Base-by-base conservation (phyloP, 2,329 filamentous ascomycete species). In the Beauveria caledonica region DNA sequence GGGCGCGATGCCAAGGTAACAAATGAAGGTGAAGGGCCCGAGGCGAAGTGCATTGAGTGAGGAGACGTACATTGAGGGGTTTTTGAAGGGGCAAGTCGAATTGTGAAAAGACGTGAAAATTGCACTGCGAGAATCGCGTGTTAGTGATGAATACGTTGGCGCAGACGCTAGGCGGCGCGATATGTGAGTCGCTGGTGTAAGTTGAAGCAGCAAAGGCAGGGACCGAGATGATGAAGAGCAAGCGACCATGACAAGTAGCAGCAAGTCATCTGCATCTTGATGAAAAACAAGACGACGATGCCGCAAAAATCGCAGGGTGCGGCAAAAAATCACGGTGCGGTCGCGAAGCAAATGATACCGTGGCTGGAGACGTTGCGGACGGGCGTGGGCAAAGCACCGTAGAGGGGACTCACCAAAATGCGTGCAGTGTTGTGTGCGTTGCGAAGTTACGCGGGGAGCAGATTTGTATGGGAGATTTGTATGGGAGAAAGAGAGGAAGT, bases 401-500 rank as follows among this genome's bases (percentile, higher is more conserved):
- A 52, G 39, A 57, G 80, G 67, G 80, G 83, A 85, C 82, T 84
- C 77, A 85, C 82, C 74, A 71, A 66, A 66, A 70, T 63, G 67
- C 62, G 69, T 69, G 68, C 42, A 33, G 52, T 39, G 52, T 68
- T 70, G 73, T 72, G 73, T 72, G 73, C 76, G 70, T 75, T 74
- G 72, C 71, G 76, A 77, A 56, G 52, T 60, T 60, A 60, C 58
- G 58, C 58, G 58, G 58, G 58, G 73, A 72, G 73, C 70, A 69
- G 73, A 72, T 76, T 78, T 80, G 77, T 80, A 78, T 78, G 77
- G 74, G 76, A 78, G 74, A 76, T 79, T 82, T 84, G 81, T 83
- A 83, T 84, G 81, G 78, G 80, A 81, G 76, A 79, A 76, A 74
- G 76, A 79, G 79, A 80, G 78, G 79, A 76, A 71, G 74, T 78